Conservation (phyloP, 2,329 filamentous ascomycete species). For the Alternaria sp. region DNA sequence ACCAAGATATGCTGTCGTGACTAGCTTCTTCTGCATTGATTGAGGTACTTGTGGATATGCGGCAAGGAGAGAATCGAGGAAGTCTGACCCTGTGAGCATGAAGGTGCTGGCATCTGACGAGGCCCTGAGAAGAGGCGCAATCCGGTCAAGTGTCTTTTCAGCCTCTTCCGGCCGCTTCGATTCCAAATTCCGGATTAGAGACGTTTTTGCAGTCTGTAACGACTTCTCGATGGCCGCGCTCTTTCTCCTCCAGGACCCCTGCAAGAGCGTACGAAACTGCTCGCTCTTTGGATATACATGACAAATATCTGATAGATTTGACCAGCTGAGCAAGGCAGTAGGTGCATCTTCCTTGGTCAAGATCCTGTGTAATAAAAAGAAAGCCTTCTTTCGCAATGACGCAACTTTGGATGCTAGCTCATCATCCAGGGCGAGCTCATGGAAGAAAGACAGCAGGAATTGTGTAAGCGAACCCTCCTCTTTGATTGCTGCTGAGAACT, state of each 20-base stretch:
- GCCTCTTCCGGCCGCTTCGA: constrained; percentile 65
- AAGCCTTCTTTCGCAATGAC: constrained; percentile 69
- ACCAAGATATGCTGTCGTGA: constrained; percentile 79
- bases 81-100: constrained; percentile 86
- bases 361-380: constrained; percentile 69
- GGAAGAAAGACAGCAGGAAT: constrained; percentile 75
- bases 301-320: constrained; percentile 74
- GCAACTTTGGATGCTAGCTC: constrained; percentile 51
- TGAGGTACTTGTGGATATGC: constrained; percentile 73
- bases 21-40: constrained; percentile 70
- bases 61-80: constrained; percentile 76
- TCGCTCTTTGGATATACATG: constrained; percentile 72
- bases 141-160: constrained; percentile 63
- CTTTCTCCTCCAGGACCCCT: constrained; percentile 63
- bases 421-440: constrained; percentile 57
- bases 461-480: constrained; percentile 66
- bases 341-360: constrained; percentile 60
- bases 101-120: constrained; percentile 67
- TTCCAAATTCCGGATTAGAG: constrained; percentile 70
- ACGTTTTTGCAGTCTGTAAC: constrained; percentile 68
- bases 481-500: constrained; percentile 62
- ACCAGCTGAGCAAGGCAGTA: constrained; percentile 66
- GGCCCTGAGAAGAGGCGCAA: constrained; percentile 71
- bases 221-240: constrained; percentile 62
- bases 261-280: constrained; percentile 60